Conservation (phyloP, 495 filamentous ascomycete genomes). For the Penicillium arizonense region DNA sequence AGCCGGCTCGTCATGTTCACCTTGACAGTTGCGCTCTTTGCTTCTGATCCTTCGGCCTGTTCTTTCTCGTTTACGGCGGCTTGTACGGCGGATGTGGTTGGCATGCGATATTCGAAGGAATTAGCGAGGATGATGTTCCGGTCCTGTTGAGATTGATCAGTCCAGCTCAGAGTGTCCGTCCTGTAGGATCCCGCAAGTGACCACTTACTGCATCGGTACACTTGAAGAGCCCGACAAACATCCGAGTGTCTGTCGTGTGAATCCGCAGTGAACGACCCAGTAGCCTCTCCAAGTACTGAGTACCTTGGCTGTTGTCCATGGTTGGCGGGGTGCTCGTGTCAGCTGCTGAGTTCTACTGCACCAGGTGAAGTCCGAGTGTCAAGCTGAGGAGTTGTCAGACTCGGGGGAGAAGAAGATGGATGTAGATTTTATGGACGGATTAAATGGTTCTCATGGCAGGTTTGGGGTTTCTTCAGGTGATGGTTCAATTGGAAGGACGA, state of each 20-base stretch:
- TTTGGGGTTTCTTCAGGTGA: not conserved
- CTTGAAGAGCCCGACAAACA: constrained; percentile 89
- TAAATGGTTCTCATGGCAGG: not conserved
- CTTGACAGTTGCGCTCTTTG: constrained; percentile 40
- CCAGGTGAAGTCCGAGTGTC: not conserved
- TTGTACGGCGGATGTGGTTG: constrained; percentile 50
- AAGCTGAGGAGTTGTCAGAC: not conserved
- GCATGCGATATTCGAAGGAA: constrained; percentile 84
- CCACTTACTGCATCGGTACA: constrained; percentile 82
- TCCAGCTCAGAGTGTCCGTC: not conserved
- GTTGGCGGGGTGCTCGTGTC: constrained; percentile 4
- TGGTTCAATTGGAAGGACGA: not conserved
- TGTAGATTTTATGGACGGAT: not conserved
- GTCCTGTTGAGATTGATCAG: constrained; percentile 47
- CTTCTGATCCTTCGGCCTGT: constrained; percentile 21
- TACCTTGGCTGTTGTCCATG: constrained; percentile 40
- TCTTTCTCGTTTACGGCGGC: constrained; percentile 33
- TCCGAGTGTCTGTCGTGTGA: constrained; percentile 76
- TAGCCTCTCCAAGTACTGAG: constrained; percentile 45
- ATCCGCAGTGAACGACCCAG: constrained; percentile 63
- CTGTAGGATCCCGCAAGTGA: not conserved
- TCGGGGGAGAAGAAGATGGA: not conserved
- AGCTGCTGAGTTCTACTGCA: constrained; percentile 24
- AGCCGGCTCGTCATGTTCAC: constrained; percentile 79
- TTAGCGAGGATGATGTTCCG: constrained; percentile 82